A percentile compares a stretch with the other conserved stretches of the same genome.
phyloP scores from a whole-genome alignment of 2,329 filamentous ascomycete species.

The Allantophomopsis lycopodina region DNA sequence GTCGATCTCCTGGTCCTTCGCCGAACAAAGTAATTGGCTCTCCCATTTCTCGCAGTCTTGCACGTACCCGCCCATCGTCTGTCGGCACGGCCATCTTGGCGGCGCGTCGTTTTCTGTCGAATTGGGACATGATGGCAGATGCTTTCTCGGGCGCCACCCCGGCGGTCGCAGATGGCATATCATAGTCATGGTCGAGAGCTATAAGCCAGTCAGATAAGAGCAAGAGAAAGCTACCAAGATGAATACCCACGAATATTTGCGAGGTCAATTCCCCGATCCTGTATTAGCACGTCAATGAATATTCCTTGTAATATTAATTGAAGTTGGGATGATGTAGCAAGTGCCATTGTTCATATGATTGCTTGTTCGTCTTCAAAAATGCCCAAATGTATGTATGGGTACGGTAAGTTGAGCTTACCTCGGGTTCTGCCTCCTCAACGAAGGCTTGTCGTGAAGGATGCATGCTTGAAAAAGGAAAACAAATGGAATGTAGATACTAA shows the following conservation, averaged over 20 bases:
- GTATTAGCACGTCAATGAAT: not conserved
- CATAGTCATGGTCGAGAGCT: conserved; percentile 72
- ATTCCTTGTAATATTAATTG: no score
- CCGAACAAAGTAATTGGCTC: conserved; percentile 92
- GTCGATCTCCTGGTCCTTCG: conserved; percentile 71
- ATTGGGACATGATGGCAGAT: conserved; percentile 38
- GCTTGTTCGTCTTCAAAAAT: no score
- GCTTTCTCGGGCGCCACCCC: conserved; percentile 19
- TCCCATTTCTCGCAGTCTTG: conserved; percentile 70
- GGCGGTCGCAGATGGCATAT: conserved; percentile 16
- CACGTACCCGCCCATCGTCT: conserved; percentile 76
- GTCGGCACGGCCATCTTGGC: conserved; percentile 87
- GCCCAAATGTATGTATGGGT: no score
- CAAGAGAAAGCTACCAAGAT: not conserved
- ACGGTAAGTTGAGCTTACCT: conserved; percentile 34
- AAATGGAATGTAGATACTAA: no score
- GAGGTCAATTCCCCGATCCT: conserved; percentile 38
- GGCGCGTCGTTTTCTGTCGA: conserved; percentile 80
- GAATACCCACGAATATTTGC: conserved; percentile 45
- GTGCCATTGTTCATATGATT: no score
- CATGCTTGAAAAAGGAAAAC: conserved; percentile 26
- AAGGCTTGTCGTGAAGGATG: conserved; percentile 88
- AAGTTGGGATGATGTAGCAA: no score
- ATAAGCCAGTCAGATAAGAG: conserved; percentile 11
- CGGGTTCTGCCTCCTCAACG: conserved; percentile 67